Percentiles rank a stretch among this genome's conserved stretches.
These are phyloP conservation scores for Fusarium sp. DNA, from an alignment of 2,329 filamentous ascomycete species.

Conservation along the genomic window DNA sequence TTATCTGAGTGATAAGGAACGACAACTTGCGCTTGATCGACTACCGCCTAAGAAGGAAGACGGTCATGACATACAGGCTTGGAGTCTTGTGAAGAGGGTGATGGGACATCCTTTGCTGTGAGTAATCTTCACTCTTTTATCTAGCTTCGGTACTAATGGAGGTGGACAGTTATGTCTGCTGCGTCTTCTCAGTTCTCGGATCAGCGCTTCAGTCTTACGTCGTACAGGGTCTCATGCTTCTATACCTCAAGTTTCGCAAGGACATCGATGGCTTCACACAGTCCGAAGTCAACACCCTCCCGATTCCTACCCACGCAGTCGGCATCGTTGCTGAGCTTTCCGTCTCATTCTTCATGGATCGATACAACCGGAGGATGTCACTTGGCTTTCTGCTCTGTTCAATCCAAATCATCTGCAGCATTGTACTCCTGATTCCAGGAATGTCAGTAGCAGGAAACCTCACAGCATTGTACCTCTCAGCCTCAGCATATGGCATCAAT, in stretches of 20 bases:
- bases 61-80: slow-evolving; percentile 47
- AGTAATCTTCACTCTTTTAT: not conserved
- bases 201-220: slow-evolving; percentile 37
- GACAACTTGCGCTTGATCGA: slow-evolving; percentile 45
- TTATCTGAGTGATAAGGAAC: slow-evolving; percentile 49
- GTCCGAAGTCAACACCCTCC: slow-evolving; percentile 40
- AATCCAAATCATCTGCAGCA: slow-evolving; percentile 26
- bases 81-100: slow-evolving; percentile 44
- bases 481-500: slow-evolving; percentile 40
- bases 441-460: slow-evolving; percentile 35
- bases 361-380: slow-evolving; percentile 7
- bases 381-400: slow-evolving; percentile 23
- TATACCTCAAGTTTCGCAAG: slow-evolving; percentile 39
- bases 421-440: slow-evolving; percentile 29
- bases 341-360: slow-evolving; percentile 34
- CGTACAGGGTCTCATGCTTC: slow-evolving; percentile 39
- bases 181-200: slow-evolving; percentile 45
- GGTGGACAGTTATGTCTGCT: slow-evolving; percentile 7
- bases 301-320: slow-evolving; percentile 38
- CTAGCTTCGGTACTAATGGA: rapidly evolving
- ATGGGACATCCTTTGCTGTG: slow-evolving; percentile 43
- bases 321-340: slow-evolving; percentile 39
- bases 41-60: slow-evolving; percentile 47
- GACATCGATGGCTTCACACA: slow-evolving; percentile 34
- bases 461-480: slow-evolving; percentile 32